phyloP scores from a whole-genome alignment of 2,329 filamentous ascomycete genomes.

The Cordyceps javanica region DNA sequence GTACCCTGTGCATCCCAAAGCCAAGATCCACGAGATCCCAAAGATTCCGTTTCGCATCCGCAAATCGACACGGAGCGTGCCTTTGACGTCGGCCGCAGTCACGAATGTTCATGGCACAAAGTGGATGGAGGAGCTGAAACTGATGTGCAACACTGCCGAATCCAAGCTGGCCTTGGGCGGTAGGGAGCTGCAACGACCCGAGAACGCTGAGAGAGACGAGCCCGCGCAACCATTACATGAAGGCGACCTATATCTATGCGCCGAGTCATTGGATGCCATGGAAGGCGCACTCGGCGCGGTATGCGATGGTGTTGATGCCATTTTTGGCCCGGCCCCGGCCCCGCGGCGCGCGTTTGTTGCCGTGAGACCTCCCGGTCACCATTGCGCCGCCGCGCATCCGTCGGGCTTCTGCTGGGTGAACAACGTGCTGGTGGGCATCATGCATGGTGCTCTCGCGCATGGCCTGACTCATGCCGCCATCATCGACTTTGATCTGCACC shows the following conservation, averaged over 20 bases:
- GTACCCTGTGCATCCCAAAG: constrained; percentile 59
- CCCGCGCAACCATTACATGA: constrained; percentile 63
- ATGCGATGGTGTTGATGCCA: constrained; percentile 82
- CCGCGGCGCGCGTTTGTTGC: constrained; percentile 82
- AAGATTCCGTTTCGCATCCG: constrained; percentile 75
- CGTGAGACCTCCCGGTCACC: constrained; percentile 88
- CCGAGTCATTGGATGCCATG: constrained; percentile 79
- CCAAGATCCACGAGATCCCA: constrained; percentile 47
- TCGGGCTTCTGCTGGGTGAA: constrained; percentile 99
- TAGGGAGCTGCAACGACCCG: constrained; percentile 69
- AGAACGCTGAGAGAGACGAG: constrained; percentile 45
- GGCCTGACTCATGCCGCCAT: constrained; percentile 91
- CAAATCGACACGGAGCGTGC: constrained; percentile 67
- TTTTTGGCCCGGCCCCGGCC: constrained; percentile 53
- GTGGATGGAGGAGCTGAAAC: constrained; percentile 89
- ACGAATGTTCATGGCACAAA: constrained; percentile 84
- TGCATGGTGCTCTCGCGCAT: constrained; percentile 77
- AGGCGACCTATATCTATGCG: constrained; percentile 85
- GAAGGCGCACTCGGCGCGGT: constrained; percentile 90
- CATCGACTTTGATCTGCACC: constrained; percentile 85
- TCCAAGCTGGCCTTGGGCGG: constrained; percentile 68
- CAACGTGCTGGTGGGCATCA: constrained; percentile 94
- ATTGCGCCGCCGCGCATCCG: constrained; percentile 82
- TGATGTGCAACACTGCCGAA: constrained; percentile 78
- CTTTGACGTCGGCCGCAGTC: constrained; percentile 69